Evolutionary conservation across 2,329 filamentous ascomycete species (phyloP).

Genomic region (Aspergillus clavatus): DNA sequence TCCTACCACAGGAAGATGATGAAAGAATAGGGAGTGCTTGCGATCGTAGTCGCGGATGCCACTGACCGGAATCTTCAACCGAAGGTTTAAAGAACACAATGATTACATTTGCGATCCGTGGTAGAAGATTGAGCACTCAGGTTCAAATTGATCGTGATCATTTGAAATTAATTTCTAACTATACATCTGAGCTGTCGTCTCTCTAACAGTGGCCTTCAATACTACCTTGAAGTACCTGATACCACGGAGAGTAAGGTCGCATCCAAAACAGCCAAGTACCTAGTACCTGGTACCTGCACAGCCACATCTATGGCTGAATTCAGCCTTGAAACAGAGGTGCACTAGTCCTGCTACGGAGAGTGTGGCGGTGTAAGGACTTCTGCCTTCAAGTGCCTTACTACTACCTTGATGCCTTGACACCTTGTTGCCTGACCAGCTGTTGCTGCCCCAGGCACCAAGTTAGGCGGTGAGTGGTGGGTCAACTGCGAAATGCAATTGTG

Average conservation of each 20-base stretch:
- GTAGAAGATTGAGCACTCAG: too few relatives aligned
- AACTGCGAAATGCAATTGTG: slow-evolving; percentile 5
- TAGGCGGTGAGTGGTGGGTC: not conserved
- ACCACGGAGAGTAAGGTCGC: not conserved
- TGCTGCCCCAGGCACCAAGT: not conserved
- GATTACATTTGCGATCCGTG: not conserved
- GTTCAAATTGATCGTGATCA: not conserved
- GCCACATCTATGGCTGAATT: not conserved
- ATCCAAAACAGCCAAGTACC: not conserved
- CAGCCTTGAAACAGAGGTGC: not conserved
- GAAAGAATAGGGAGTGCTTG: not conserved
- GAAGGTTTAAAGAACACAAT: not conserved
- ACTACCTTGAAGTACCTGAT: not conserved
- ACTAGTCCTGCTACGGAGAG: not conserved
- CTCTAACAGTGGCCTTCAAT: not conserved
- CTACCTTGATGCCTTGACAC: not conserved
- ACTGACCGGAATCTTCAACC: not conserved
- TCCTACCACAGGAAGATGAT: not conserved
- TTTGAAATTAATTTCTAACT: not conserved
- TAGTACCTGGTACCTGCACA: not conserved
- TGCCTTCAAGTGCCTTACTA: too few relatives aligned
- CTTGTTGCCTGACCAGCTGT: not conserved
- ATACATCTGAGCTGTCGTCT: not conserved
- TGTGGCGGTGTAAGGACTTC: not conserved
- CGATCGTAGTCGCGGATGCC: not conserved